phyloP scores from a whole-genome alignment of 2,329 filamentous ascomycete genomes.

The Thielaviopsis euricoi region DNA sequence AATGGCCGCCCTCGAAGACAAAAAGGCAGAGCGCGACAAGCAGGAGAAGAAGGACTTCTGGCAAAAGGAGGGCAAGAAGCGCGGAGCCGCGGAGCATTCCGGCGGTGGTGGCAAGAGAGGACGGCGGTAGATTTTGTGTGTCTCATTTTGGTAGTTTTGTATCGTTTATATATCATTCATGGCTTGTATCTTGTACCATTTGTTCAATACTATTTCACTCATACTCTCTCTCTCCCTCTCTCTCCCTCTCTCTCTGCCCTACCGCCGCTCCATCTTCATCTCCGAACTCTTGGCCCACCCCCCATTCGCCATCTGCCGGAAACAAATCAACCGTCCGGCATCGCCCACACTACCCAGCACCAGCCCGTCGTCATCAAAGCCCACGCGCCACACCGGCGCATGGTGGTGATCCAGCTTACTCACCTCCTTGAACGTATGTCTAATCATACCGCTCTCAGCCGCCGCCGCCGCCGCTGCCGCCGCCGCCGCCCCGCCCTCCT shows the following conservation, averaged over 20 bases:
- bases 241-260: too few relatives aligned
- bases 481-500: conserved; percentile 15
- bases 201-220: neutral
- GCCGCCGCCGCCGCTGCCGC: neutral
- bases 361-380: conserved; percentile 54
- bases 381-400: conserved; percentile 59
- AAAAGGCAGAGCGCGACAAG: conserved; percentile 75
- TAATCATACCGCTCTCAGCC: conserved; percentile 45
- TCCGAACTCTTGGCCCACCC: conserved; percentile 44
- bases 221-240: too few relatives aligned
- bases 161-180: neutral
- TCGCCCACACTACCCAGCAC: conserved; percentile 62
- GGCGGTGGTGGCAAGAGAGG: conserved; percentile 21
- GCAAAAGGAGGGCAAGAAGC: conserved; percentile 70
- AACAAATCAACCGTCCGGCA: conserved; percentile 50
- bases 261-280: conserved; percentile 35
- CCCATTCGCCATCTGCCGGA: conserved; percentile 41
- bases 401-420: conserved; percentile 51
- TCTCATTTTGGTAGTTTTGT: neutral
- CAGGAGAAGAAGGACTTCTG: conserved; percentile 85
- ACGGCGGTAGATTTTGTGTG: neutral
- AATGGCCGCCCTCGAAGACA: conserved; percentile 67
- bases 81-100: conserved; percentile 27
- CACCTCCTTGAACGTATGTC: conserved; percentile 45
- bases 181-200: neutral